phyloP scores from a whole-genome alignment of 1,139 yeast species.

The Geotrichum reessii region DNA sequence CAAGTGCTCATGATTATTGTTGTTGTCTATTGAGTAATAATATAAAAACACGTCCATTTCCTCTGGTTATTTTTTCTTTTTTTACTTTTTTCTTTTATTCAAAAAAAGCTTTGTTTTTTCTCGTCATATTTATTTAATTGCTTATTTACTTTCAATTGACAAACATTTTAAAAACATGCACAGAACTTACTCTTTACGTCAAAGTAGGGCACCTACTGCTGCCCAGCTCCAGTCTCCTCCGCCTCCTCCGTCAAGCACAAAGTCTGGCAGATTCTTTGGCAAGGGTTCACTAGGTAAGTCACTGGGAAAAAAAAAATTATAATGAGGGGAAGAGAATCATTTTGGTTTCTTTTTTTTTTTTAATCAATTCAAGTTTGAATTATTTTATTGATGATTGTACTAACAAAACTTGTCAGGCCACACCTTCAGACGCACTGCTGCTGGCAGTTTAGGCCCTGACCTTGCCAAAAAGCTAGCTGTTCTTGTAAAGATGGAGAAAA shows the following conservation, averaged over 20 bases:
- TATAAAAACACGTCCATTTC: constrained; percentile 6
- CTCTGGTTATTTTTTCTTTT: neutral
- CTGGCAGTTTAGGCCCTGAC: constrained; percentile 94
- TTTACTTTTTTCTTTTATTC: neutral
- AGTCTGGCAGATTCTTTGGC: constrained; percentile 84
- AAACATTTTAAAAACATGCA: constrained; percentile 56
- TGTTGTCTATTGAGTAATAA: neutral
- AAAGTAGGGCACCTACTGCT: constrained; percentile 94
- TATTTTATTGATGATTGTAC: neutral
- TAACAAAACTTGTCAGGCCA: constrained; percentile 33
- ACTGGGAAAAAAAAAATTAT: neutral
- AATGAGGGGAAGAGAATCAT: no score
- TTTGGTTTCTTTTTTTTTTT: neutral
- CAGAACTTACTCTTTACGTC: constrained; percentile 96
- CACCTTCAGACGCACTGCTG: constrained; percentile 77
- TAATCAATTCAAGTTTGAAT: neutral
- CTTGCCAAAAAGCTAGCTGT: constrained; percentile 84
- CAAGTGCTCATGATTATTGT: neutral
- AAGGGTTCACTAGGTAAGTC: constrained; percentile 67
- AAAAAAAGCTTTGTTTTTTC: no score
- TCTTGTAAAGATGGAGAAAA: constrained; percentile 93
- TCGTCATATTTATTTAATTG: neutral
- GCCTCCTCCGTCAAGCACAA: constrained; percentile 87
- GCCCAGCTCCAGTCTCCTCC: constrained; percentile 91
- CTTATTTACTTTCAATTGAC: neutral